Percentiles rank a stretch among this genome's conserved stretches.
phyloP scores from a whole-genome alignment of 23 red algal species.

The Pyropia yezoensis region DNA sequence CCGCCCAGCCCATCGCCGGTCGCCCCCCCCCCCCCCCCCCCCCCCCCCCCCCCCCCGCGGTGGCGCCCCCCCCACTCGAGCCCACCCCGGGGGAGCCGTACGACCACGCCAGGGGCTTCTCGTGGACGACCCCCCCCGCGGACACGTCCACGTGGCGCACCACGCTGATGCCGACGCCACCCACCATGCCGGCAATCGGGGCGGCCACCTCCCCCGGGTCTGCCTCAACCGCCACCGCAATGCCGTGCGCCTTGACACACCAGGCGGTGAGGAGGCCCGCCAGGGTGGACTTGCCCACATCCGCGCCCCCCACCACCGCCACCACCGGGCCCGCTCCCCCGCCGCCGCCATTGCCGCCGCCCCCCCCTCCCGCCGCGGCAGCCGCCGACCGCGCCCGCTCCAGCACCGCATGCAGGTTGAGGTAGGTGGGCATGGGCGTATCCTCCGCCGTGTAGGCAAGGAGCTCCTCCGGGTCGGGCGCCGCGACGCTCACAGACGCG shows the following conservation, averaged over 20 bases:
- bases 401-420: conserved; percentile 62
- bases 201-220: conserved; percentile 39
- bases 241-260: conserved; percentile 39
- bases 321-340: conserved; percentile 46
- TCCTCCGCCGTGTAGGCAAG: conserved; percentile 82
- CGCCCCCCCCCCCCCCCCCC: background rate
- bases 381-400: conserved; percentile 44
- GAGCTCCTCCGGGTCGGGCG: conserved; percentile 11
- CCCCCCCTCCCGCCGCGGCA: conserved; percentile 3
- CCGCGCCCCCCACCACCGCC: conserved; percentile 69
- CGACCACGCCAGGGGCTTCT: conserved; percentile 1
- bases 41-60: too few species aligned
- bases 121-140: conserved; percentile 37
- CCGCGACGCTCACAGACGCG: conserved; percentile 38
- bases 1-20: conserved; percentile 6
- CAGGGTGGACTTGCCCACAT: conserved; percentile 77
- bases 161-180: conserved; percentile 19
- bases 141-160: conserved; percentile 56
- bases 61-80: too few species aligned
- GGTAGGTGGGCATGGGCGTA: conserved; percentile 77
- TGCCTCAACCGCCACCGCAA: conserved; percentile 43
- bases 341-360: too few species aligned
- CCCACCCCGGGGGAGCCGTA: too few species aligned
- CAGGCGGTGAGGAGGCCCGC: conserved; percentile 55
- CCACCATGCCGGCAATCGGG: background rate